Evolutionary conservation across 768 basidiomycete species (phyloP).

Genomic region (Lentinula sp.): DNA sequence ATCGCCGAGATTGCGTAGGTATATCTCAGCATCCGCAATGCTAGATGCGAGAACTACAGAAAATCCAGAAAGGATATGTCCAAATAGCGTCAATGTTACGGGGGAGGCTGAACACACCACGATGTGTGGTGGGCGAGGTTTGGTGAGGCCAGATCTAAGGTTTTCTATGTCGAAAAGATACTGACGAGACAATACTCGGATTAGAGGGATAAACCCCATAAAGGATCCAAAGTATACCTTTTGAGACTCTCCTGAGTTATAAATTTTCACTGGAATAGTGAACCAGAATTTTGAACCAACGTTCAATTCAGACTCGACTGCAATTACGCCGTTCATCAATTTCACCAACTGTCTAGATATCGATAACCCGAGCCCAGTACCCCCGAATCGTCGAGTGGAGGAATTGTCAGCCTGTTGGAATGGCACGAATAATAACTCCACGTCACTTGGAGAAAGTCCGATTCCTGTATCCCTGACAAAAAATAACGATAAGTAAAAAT

Average conservation of each 20-base stretch:
- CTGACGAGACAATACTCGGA: conserved; percentile 21
- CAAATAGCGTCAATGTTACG: conserved; percentile 50
- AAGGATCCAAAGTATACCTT: conserved; percentile 31
- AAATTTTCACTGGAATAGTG: conserved; percentile 60
- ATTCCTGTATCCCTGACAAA: conserved; percentile 61
- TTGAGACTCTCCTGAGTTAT: conserved; percentile 47
- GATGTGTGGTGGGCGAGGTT: conserved; percentile 39
- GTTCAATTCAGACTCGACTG: conserved; percentile 58
- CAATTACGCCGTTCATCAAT: conserved; percentile 71
- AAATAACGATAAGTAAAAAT: too few species aligned
- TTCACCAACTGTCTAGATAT: conserved; percentile 72
- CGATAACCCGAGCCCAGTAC: conserved; percentile 70
- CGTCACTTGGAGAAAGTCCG: conserved; percentile 59
- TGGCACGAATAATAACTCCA: conserved; percentile 63
- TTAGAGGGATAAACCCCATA: not conserved
- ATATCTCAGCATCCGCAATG: conserved; percentile 38
- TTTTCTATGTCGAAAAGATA: conserved; percentile 38
- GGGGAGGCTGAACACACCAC: conserved; percentile 55
- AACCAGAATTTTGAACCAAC: conserved; percentile 72
- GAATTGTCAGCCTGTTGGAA: conserved; percentile 80
- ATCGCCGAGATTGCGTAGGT: conserved; percentile 27
- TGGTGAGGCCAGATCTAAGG: conserved; percentile 40
- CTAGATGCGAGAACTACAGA: conserved; percentile 36
- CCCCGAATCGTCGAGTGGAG: conserved; percentile 69
- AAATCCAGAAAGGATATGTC: conserved; percentile 53